Conservation (phyloP, 176 grass and related monocot genomes). For the Raddia distichophylla region DNA sequence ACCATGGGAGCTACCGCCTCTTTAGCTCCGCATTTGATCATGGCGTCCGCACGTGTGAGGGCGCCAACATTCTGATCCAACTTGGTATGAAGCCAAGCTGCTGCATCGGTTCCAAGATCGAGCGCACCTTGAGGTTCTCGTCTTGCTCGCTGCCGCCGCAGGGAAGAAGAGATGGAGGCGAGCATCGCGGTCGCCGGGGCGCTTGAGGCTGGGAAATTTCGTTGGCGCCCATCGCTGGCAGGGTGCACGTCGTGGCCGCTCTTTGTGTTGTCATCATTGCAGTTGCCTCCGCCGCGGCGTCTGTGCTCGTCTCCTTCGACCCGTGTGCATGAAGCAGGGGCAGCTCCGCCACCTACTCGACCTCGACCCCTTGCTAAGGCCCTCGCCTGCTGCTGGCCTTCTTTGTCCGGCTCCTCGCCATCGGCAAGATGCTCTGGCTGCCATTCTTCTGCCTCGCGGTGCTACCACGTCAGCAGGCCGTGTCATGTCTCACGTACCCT, state of each 20-base stretch:
- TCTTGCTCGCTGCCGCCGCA: neutral
- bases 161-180: neutral
- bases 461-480: neutral
- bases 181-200: constrained; percentile 37
- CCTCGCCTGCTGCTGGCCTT: constrained; percentile 41
- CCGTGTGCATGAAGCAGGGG: neutral
- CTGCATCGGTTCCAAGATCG: constrained; percentile 19
- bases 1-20: neutral
- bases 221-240: neutral
- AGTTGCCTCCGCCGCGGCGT: constrained; percentile 25
- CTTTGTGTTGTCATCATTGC: constrained; percentile 14
- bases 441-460: constrained; percentile 17
- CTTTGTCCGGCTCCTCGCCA: constrained; percentile 40
- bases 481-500: constrained; percentile 37
- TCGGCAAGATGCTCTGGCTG: constrained; percentile 29
- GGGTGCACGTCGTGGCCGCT: neutral
- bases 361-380: constrained; percentile 27
- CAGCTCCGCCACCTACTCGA: constrained; percentile 36
- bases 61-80: neutral
- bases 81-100: constrained; percentile 23
- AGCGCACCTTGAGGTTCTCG: neutral
- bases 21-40: neutral
- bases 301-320: constrained; percentile 39
- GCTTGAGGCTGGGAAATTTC: neutral
- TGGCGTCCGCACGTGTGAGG: neutral